Evolutionary conservation across 1,139 yeast species (phyloP).

Genomic region (Geotrichum citri-aurantii): DNA sequence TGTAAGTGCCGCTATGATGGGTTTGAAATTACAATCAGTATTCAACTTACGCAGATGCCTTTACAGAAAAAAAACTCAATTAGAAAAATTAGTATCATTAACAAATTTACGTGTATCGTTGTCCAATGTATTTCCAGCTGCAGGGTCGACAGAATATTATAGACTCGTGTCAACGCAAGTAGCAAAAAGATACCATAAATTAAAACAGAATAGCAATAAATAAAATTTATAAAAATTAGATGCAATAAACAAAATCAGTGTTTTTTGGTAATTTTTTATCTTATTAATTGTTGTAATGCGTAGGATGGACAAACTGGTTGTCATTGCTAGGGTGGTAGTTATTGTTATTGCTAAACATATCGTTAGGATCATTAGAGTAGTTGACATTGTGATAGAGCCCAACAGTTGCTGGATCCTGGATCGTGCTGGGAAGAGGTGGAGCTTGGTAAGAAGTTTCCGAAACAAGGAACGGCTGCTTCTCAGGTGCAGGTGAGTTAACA

Average conservation of each 20-base stretch:
- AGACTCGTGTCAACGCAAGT: no score
- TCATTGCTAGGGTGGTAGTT: conserved; percentile 1
- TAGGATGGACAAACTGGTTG: conserved; percentile 9
- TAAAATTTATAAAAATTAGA: no score
- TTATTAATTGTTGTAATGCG: conserved; percentile 3
- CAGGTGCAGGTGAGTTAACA: neutral
- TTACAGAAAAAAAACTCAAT: no score
- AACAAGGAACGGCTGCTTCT: conserved; percentile 10
- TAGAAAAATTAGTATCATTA: no score
- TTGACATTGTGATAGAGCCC: neutral
- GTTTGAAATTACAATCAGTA: no score
- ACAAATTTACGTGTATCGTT: no score
- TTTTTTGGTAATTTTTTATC: neutral
- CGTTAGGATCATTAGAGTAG: neutral
- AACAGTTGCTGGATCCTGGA: neutral
- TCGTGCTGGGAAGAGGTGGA: neutral
- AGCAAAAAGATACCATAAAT: no score
- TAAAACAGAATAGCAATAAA: no score
- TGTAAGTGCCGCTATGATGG: no score
- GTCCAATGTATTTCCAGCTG: no score
- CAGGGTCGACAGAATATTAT: no score
- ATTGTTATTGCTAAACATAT: conserved; percentile 2
- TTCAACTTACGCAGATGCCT: no score
- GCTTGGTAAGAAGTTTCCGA: neutral
- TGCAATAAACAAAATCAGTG: neutral